These are phyloP conservation scores for Macrotyloma uniflorum DNA, from an alignment of 306 rosid genomes.

Conservation along the genomic window DNA sequence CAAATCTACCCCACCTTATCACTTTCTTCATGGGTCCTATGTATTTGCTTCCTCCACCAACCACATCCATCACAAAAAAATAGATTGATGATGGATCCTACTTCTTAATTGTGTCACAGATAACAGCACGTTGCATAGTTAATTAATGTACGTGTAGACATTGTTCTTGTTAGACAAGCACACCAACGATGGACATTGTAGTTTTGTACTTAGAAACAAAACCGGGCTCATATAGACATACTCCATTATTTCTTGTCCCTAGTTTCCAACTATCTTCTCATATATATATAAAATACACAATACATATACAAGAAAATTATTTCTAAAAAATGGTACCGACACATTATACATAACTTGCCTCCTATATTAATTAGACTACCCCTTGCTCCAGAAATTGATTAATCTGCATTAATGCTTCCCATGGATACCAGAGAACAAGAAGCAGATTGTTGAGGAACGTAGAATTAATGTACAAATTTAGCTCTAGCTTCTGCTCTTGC, in stretches of 20 bases:
- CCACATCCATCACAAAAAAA: not conserved
- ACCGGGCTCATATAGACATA: slow-evolving; percentile 52
- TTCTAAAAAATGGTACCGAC: slow-evolving; percentile 37
- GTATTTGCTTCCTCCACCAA: slow-evolving; percentile 25
- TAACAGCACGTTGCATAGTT: not conserved
- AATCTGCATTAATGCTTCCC: not conserved
- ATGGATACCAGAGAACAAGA: not conserved
- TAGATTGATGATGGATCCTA: not conserved
- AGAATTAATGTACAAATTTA: not conserved
- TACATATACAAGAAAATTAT: slow-evolving; percentile 20
- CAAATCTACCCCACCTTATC: slow-evolving; percentile 44
- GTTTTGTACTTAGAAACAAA: not conserved
- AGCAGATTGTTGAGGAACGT: not conserved
- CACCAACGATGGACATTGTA: slow-evolving; percentile 11
- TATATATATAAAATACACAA: slow-evolving; percentile 23
- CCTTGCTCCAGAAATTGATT: not conserved
- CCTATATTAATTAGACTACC: not conserved
- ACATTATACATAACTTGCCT: slow-evolving; percentile 42
- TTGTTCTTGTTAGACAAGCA: slow-evolving; percentile 29
- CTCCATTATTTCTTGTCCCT: slow-evolving; percentile 51
- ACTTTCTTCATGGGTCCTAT: slow-evolving; percentile 31
- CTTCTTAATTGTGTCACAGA: not conserved
- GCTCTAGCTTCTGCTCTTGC: slow-evolving; percentile 71
- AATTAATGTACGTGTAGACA: slow-evolving; percentile 25
- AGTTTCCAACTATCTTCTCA: slow-evolving; percentile 50